Evolutionary conservation across 345 rosid species (phyloP), one percentile per base, ranked within the genome.

Genomic region (Brassica rapa): DNA sequence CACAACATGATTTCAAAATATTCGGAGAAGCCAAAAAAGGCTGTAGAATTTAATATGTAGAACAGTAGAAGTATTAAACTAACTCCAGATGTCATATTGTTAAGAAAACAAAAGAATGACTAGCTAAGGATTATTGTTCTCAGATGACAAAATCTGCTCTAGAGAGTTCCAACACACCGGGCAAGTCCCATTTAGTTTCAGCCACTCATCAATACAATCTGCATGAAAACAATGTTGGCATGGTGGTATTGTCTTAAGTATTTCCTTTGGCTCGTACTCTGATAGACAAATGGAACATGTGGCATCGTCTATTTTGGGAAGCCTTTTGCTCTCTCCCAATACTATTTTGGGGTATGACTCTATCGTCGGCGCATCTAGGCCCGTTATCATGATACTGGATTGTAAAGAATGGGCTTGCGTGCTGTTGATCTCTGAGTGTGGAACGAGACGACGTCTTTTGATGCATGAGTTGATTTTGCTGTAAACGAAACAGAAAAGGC

Each of bases 211-310:
- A 4, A 90, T 78, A 70, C 97, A 87, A 2, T 80, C 81, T 0
- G 85, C 88, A 46, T 87, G 97, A 75, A 88, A 92, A 76, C 82
- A 85, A 15, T 90, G 97, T 66, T 83, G 82, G 76, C 97, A 90
- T n/a, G 80, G 71, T 2, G 90, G 90, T 24, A 89, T 84, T 8
- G 86, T 86, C 81, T 90, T 62, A 11, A 89, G 56, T 4, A 81
- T 83, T 68, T 90, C 95, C 59, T 83, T 80, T 0, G 88, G 73
- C 51, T 86, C 81, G 76, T 92, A 89, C 37, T 92, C 93, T 0
- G 80, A 82, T 16, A 92, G 63, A 65, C 92, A 89, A 8, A 92
- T 86, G 0, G 90, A 64, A 72, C 95, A 92, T 4, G 85, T 83
- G 55, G 49, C 80, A 79, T 92, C 91, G 15, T 74, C 70, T 5